phyloP scores from a whole-genome alignment of 2,329 filamentous ascomycete genomes.

The Dryadomyces sulphureus region DNA sequence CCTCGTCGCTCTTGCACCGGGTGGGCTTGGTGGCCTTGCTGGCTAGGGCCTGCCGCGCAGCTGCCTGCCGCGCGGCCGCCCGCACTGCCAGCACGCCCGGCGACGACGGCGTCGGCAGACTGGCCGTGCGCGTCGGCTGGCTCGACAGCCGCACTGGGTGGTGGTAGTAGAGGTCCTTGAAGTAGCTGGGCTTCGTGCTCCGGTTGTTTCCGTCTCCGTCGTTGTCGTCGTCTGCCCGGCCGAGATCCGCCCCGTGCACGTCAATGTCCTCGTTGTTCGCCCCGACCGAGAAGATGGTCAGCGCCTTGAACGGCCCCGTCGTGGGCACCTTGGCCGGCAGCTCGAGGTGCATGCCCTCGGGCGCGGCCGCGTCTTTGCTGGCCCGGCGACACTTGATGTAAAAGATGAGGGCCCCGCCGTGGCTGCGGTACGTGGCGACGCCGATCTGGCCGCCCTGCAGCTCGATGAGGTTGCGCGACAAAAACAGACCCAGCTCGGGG shows the following conservation, averaged over 20 bases:
- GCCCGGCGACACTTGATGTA: slow-evolving; percentile 53
- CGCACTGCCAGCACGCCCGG: background rate
- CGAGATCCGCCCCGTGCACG: background rate
- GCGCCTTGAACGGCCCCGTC: background rate
- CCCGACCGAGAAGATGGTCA: background rate
- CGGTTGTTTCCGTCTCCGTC: background rate
- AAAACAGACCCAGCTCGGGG: slow-evolving; percentile 63
- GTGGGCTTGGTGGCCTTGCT: background rate
- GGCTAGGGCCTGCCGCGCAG: background rate
- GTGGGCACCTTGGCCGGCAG: slow-evolving; percentile 2
- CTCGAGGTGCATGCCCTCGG: background rate
- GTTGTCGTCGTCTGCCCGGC: background rate
- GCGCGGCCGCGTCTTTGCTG: background rate
- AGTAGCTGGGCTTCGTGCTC: background rate
- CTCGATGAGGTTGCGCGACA: slow-evolving; percentile 60
- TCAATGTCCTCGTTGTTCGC: background rate
- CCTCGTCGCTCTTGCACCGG: too few species aligned
- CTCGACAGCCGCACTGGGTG: background rate
- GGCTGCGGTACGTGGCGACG: slow-evolving; percentile 49
- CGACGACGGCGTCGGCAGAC: background rate
- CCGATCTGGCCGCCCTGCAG: slow-evolving; percentile 67
- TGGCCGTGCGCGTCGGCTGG: background rate
- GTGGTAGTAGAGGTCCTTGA: background rate
- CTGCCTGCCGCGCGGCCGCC: background rate
- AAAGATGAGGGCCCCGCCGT: slow-evolving; percentile 63